Base-by-base conservation (phyloP, 495 filamentous ascomycete species). In the Daldinia childiae region DNA sequence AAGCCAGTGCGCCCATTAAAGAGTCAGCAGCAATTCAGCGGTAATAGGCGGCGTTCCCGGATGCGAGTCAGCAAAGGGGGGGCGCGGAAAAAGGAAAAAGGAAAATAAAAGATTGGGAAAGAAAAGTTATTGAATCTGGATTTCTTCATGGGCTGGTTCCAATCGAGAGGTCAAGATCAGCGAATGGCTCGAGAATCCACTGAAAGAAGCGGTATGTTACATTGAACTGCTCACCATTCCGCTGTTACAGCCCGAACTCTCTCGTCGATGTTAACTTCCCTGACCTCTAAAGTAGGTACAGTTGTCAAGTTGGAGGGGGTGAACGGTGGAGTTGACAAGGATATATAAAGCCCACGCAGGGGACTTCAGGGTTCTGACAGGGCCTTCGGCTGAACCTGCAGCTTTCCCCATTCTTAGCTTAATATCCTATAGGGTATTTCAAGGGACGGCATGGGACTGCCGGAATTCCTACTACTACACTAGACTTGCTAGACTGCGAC, bases 261-360 rank as follows among this genome's bases (percentile, higher is more conserved):
- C 45, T 68, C 56, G 26, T 58, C 60, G 45, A 59, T 32, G 64
- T 61, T 27, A 38, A 54, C 14, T 27, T 51, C 43, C 43, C 19
- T 59, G 50, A 66, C 71, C 71, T 73, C 71, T 69, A 58, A 69
- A 66, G 57, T 51, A 62, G 56, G 32, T 69, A 65, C 71, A 73
- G 71, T 66, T 73, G 71, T 69, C 71, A 69, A 4, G 71, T 73
- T 63, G 66, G 66, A 73, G 71, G 62, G 71, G 65, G 66, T 73
- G 58, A 29, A 21, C 17, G 56, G 71, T 69, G 71, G 71, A 66
- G 71, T 29, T 62, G 34, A 45, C 61, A 65, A 52, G 71, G 71
- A 58, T 65, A 32, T 66, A 69, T 60, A 69, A 52, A 73, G 60
- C 51, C 62, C 57, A 69, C 65, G 71, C 71, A 73, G 71, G 62